Conservation (phyloP, 116 monocot genomes). For the Phalaenopsis hybrid region DNA sequence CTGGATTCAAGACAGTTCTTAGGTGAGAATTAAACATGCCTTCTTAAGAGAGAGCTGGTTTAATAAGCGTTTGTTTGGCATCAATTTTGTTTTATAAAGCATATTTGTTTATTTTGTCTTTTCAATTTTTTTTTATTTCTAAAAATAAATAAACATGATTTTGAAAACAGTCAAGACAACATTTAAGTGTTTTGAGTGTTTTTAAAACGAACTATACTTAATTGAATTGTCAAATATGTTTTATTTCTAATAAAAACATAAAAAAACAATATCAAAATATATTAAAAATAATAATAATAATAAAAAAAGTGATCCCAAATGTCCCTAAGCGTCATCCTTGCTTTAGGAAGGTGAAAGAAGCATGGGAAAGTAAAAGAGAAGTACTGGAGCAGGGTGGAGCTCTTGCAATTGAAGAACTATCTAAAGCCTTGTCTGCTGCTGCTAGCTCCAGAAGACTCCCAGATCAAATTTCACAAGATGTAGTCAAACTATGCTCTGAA, state of each 20-base stretch:
- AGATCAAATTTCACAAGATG: conserved; percentile 30
- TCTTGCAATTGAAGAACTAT: conserved; percentile 69
- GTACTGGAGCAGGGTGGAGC: conserved; percentile 58
- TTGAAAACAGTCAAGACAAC: too few species aligned
- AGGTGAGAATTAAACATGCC: conserved; percentile 30
- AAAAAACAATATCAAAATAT: too few species aligned
- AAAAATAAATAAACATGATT: too few species aligned
- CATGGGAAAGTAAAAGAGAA: conserved; percentile 73
- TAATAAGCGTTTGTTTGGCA: conserved; percentile 2
- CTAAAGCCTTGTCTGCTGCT: conserved; percentile 58
- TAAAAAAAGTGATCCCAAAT: too few species aligned
- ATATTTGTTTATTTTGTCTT: too few species aligned
- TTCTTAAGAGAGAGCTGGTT: not conserved
- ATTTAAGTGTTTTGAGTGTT: too few species aligned
- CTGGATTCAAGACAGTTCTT: conserved; percentile 83
- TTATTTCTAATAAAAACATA: too few species aligned
- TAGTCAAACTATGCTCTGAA: conserved; percentile 51
- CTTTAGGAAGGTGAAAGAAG: conserved; percentile 78
- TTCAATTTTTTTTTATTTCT: too few species aligned
- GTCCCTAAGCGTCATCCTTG: too few species aligned
- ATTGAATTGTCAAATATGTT: too few species aligned
- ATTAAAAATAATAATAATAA: too few species aligned
- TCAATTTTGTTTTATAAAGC: not conserved
- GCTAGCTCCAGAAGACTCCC: conserved; percentile 40
- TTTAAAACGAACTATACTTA: too few species aligned